These are phyloP conservation scores for Bacidia rubella DNA, from an alignment of 495 filamentous ascomycete genomes.

Conservation along the genomic window DNA sequence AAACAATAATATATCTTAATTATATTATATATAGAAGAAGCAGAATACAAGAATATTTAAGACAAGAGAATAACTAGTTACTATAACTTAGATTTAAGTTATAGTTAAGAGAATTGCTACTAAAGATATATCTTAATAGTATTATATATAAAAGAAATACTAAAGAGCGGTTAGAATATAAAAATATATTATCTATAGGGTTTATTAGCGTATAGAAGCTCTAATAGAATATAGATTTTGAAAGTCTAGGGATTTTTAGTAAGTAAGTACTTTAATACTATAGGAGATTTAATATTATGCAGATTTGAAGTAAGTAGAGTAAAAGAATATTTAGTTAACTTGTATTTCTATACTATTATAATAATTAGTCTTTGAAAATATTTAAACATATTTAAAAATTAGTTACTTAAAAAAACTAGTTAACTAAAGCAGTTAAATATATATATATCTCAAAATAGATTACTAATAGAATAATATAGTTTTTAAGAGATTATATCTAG, in stretches of 20 bases:
- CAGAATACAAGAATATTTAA: background rate
- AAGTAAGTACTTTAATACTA: background rate
- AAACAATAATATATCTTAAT: background rate
- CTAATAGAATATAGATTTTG: background rate
- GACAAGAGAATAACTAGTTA: background rate
- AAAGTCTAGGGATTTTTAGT: background rate
- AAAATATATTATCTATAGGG: background rate
- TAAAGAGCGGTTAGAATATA: background rate
- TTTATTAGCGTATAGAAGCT: background rate
- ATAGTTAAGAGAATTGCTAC: background rate
- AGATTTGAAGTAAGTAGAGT: background rate
- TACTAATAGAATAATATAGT: no score
- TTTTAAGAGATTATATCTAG: no score
- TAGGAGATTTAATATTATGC: no score
- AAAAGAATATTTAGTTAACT: background rate
- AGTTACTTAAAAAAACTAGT: background rate
- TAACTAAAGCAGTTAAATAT: background rate
- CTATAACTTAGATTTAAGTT: background rate
- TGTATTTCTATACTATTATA: slow-evolving; percentile 9
- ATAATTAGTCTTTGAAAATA: slow-evolving; percentile 10
- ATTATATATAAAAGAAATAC: background rate
- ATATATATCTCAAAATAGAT: background rate
- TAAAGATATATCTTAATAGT: background rate
- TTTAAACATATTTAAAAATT: slow-evolving; percentile 4
- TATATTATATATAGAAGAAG: background rate